Evolutionary conservation across 2,329 filamentous ascomycete species (phyloP), one percentile per base, ranked within the genome.

Genomic region (Hypoxylon sp.): DNA sequence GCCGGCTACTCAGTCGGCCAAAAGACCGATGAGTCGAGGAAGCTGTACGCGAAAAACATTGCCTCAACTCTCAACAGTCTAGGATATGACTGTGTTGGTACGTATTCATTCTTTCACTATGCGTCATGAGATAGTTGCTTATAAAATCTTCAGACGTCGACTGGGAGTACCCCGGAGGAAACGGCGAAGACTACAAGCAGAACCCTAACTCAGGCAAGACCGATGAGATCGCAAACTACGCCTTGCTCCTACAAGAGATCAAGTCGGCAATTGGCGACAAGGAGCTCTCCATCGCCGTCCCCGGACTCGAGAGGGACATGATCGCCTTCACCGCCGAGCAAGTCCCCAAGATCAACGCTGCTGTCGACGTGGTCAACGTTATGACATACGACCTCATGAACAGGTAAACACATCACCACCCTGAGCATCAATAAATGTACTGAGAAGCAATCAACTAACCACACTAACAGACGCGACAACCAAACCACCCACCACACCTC

Each of bases 81-180:
- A 11, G 88, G 88, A 0, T 90, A 90, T 11, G 92, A 94, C 1
- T 90, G 89, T 13, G 91, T 94, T 74, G 92, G 90, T 76, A 7
- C 3, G 72, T 76, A 57, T 4, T n/a, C 11, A 1, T 6, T 19
- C 6, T 27, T 19, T 31, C 21, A 32, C 8, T 5, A 29, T 19
- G 29, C 35, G 19, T 1, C 15, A 0, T 24, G 15, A 6, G 24
- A n/a, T 32, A 32, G 4, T n/a, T 46, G 8, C 65, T 55, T 21
- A 65, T 46, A 27, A 2, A 6, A 47, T 35, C 2, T 44, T 4
- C 8, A 78, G 85, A 87, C 61, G 83, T 92, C 51, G 90, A 92
- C 72, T 92, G 89, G 89, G 90, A 88, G 72, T 89, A 87, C 69
- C 86, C 86, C 4, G 74, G 75, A 17, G 91, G 91, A 24, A 93